These are phyloP conservation scores for Solanum boliviense DNA, from an alignment of 257 asterid genomes.

Conservation along the genomic window DNA sequence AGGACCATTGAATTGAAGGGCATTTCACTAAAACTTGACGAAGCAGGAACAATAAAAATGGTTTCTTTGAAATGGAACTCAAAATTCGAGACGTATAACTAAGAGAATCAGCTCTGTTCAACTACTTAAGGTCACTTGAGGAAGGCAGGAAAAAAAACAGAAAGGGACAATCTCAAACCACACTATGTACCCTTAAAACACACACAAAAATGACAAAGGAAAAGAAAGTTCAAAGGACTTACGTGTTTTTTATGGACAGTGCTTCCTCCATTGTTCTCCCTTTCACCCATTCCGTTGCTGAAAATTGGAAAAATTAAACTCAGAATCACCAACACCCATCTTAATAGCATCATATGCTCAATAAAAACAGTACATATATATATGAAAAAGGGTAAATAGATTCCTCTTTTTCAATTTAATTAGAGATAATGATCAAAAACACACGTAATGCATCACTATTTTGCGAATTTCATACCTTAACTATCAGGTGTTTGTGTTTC, in stretches of 20 bases:
- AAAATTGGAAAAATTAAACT: not conserved
- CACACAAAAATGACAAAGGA: not conserved
- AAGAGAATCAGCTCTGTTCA: not conserved
- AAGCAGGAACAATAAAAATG: not conserved
- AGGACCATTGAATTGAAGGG: not conserved
- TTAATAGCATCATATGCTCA: not conserved
- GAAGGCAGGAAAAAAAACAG: not conserved
- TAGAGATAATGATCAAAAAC: not conserved
- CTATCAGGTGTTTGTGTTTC: not conserved
- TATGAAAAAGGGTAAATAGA: not conserved
- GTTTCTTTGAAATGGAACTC: not conserved
- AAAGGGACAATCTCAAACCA: not conserved
- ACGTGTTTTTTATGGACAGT: constrained; percentile 69
- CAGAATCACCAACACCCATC: not conserved
- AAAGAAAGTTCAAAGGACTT: constrained; percentile 15
- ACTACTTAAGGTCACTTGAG: not conserved
- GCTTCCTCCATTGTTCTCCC: constrained; percentile 84
- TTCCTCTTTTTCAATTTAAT: not conserved
- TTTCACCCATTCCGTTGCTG: constrained; percentile 94
- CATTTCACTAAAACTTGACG: not conserved
- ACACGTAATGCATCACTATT: not conserved
- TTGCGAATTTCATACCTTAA: not conserved
- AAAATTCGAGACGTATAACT: not conserved
- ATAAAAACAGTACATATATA: not conserved
- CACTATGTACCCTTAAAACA: not conserved